These are phyloP conservation scores for Colletotrichum nymphaeae DNA, from an alignment of 2,329 filamentous ascomycete species.

Conservation along the genomic window DNA sequence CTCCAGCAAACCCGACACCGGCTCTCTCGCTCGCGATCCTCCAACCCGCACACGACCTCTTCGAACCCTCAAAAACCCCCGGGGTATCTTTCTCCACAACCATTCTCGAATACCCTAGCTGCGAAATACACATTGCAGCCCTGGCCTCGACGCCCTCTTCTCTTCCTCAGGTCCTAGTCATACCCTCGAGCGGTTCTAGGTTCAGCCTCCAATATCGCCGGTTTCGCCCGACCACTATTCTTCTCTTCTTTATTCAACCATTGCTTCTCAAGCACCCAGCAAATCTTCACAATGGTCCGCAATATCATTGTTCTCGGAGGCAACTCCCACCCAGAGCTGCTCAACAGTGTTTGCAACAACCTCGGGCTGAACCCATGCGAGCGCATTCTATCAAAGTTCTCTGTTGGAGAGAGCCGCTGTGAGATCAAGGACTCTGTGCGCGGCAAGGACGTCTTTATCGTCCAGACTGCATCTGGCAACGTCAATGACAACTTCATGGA, in stretches of 20 bases:
- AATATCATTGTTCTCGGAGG: slow-evolving; percentile 95
- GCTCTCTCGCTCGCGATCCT: slow-evolving; percentile 32
- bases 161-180: neutral
- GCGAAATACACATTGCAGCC: neutral
- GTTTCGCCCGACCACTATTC: slow-evolving; percentile 25
- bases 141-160: neutral
- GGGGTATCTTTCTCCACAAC: neutral
- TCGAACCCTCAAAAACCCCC: neutral
- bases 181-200: neutral
- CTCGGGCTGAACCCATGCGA: slow-evolving; percentile 88
- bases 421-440: slow-evolving; percentile 97
- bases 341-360: slow-evolving; percentile 87
- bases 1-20: slow-evolving; percentile 35
- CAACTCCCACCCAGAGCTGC: slow-evolving; percentile 89
- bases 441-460: slow-evolving; percentile 98
- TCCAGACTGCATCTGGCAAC: slow-evolving; percentile 91
- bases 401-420: slow-evolving; percentile 92
- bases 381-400: slow-evolving; percentile 90
- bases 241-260: neutral
- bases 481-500: slow-evolving; percentile 98
- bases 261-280: neutral
- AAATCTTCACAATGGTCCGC: slow-evolving; percentile 76
- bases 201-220: slow-evolving; percentile 5
- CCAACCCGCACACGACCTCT: slow-evolving; percentile 28
- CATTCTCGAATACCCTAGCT: neutral